phyloP scores from a whole-genome alignment of 2,329 filamentous ascomycete genomes.

The Alternaria sp. region DNA sequence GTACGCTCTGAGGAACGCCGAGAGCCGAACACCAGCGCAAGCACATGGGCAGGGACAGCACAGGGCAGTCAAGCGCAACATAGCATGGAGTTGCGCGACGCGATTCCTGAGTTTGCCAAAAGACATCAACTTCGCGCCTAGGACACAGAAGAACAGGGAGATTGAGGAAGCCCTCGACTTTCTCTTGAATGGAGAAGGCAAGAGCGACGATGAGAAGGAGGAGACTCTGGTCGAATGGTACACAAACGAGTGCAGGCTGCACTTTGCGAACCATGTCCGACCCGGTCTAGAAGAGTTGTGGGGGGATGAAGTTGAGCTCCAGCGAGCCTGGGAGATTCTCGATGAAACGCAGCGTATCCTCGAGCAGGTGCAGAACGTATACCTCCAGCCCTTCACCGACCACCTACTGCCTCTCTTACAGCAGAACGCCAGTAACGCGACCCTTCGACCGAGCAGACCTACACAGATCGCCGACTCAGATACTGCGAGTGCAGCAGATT shows the following conservation, averaged over 20 bases:
- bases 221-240: slow-evolving; percentile 53
- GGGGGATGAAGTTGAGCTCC: slow-evolving; percentile 32
- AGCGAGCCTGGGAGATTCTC: slow-evolving; percentile 41
- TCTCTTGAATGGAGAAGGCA: slow-evolving; percentile 44
- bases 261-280: slow-evolving; percentile 48
- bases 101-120: slow-evolving; percentile 48
- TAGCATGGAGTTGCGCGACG: slow-evolving; percentile 57
- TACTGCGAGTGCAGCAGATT: slow-evolving; percentile 25
- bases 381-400: slow-evolving; percentile 44
- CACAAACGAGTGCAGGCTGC: slow-evolving; percentile 50
- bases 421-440: slow-evolving; percentile 26
- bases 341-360: slow-evolving; percentile 46
- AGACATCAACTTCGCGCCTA: slow-evolving; percentile 26
- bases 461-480: slow-evolving; percentile 35
- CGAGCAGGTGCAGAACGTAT: slow-evolving; percentile 45
- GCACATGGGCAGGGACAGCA: slow-evolving; percentile 41
- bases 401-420: slow-evolving; percentile 42
- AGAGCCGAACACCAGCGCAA: slow-evolving; percentile 30
- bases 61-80: slow-evolving; percentile 43
- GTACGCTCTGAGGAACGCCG: slow-evolving; percentile 30
- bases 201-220: slow-evolving; percentile 34
- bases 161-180: slow-evolving; percentile 46
- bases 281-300: slow-evolving; percentile 39
- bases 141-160: slow-evolving; percentile 32
- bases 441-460: slow-evolving; percentile 47